Base-by-base conservation (phyloP, 2,329 filamentous ascomycete species). In the Talaromyces sp. region DNA sequence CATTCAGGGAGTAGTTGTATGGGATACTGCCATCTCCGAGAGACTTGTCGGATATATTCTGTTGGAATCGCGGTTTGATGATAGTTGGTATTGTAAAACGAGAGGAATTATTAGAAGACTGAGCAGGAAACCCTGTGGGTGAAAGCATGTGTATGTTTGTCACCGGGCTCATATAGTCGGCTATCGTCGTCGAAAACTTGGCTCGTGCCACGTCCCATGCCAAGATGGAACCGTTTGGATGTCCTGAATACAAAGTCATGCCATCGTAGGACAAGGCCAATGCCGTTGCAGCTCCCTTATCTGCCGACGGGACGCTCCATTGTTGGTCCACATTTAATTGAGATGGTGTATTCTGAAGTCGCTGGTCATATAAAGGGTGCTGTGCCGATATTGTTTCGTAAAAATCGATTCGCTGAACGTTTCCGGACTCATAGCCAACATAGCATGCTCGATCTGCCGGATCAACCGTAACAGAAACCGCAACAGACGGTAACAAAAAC, bases 371-470 rank as follows among this genome's bases (percentile, higher is more conserved):
- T 58, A 76, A 73, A 63, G 71, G 67, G 58, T 78, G 72, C 46
- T 78, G 73, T 5, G 69, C 66, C 76, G 80, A 70, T 77, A 77
- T 68, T 81, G 62, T 69, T 79, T 80, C 77, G 70, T 78, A 93
- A 72, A 98, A 85, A 69, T 96, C 90, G 18, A 96, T 80, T 14
- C 90, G 83, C 72, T 92, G 93, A 18, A 97, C 79, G 59, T 87
- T 90, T 21, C 91, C 90, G 72, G 96, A 89, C 60, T 91, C 88
- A 67, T 91, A 90, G 2, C 90, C 89, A 50, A 90, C 85, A 70
- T 93, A 96, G 63, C 95, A 86, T 4, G 89, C 92, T 59, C 93
- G 85, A 66, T 93, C 89, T 64, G 88, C 91, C 0, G 93, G 89
- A 74, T 98, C 95, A 4, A 98, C 80, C 8, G 85, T 80, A 37